These are phyloP conservation scores for Hemerocallis citrina DNA, from an alignment of 106 monocot genomes.

Conservation along the genomic window DNA sequence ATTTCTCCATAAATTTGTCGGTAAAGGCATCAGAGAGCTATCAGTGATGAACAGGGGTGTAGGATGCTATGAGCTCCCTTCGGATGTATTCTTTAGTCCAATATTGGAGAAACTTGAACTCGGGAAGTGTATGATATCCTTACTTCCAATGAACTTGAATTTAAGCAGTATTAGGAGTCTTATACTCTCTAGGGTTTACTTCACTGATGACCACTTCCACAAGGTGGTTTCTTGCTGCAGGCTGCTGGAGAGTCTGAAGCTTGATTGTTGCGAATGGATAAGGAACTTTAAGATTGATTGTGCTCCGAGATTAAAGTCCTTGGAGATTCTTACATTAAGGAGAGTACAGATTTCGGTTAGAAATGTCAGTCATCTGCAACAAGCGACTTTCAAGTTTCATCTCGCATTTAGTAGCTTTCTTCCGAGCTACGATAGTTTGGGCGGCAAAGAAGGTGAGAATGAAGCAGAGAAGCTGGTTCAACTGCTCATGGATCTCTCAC, in stretches of 20 bases:
- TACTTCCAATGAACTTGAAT: neutral
- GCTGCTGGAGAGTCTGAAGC: constrained; percentile 9
- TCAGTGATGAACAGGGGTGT: neutral
- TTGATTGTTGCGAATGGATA: neutral
- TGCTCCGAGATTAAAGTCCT: neutral
- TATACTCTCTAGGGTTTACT: neutral
- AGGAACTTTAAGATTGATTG: neutral
- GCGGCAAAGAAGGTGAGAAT: constrained; percentile 1
- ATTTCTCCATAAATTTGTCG: neutral
- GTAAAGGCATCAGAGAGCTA: constrained; percentile 7
- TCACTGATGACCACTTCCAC: constrained; percentile 4
- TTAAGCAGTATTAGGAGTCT: constrained; percentile 4
- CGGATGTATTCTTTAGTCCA: neutral
- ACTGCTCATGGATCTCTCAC: constrained; percentile 5
- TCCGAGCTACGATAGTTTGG: neutral
- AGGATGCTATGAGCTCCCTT: constrained; percentile 9
- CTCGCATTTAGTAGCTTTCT: neutral
- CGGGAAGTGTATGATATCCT: neutral
- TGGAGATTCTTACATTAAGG: constrained; percentile 5
- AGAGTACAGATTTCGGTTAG: neutral
- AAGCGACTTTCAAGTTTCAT: neutral
- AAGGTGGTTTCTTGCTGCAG: neutral
- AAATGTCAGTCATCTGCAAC: neutral
- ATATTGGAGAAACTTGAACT: constrained; percentile 8
- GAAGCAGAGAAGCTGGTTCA: neutral